Evolutionary conservation across 208 protist genomes (phyloP).

Genomic region (Trypanosoma melophagium): DNA sequence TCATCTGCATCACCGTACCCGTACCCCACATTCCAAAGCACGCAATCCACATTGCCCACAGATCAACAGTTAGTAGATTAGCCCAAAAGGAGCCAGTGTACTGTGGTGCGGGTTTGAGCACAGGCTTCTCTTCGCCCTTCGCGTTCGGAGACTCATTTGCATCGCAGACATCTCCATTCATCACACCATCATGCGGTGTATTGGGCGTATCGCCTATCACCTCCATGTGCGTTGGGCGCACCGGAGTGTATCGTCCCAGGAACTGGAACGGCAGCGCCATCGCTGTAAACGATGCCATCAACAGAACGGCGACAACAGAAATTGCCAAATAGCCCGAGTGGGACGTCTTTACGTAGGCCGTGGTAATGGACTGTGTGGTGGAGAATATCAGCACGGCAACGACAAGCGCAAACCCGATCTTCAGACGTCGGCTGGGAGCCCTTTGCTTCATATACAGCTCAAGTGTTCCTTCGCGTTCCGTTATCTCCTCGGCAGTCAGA

Average conservation of each 20-base stretch:
- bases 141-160: constrained; percentile 12
- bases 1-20: constrained; percentile 69
- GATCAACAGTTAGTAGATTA: constrained; percentile 59
- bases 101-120: constrained; percentile 33
- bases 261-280: constrained; percentile 72
- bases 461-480: constrained; percentile 43
- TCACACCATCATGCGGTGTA: constrained; percentile 8
- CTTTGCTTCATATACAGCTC: constrained; percentile 52
- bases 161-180: constrained; percentile 15
- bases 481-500: constrained; percentile 38
- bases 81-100: constrained; percentile 62
- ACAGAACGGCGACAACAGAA: constrained; percentile 39
- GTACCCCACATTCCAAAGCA: constrained; percentile 79
- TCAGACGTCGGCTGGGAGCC: constrained; percentile 45
- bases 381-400: constrained; percentile 47
- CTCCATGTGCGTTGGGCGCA: constrained; percentile 37
- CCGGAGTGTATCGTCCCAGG: constrained; percentile 53
- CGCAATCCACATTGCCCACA: constrained; percentile 70
- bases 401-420: constrained; percentile 50
- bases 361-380: constrained; percentile 51
- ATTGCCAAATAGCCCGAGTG: constrained; percentile 42
- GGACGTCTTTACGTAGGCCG: constrained; percentile 41
- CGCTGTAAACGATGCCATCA: constrained; percentile 51
- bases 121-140: too few relatives aligned
- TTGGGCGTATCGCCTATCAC: constrained; percentile 39